Base-by-base conservation (phyloP, 2,329 filamentous ascomycete genomes). In the Aspergillus neoniger region DNA sequence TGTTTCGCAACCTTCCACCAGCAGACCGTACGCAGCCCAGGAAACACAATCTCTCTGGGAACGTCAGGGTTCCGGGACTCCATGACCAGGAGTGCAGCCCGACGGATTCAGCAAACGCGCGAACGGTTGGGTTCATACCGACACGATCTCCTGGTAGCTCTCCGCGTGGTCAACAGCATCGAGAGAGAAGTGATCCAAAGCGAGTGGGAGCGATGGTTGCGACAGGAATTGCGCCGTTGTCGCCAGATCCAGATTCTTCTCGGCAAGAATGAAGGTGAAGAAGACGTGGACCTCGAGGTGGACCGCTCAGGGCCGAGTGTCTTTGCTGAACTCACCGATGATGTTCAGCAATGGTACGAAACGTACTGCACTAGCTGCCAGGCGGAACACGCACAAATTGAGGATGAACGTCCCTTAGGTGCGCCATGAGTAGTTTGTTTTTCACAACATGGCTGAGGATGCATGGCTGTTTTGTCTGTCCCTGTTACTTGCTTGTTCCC, bases 141-240 rank as follows among this genome's bases (percentile, higher is more conserved):
- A 2, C 92, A 99, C 74, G 92, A 98, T 72, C 81, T 99, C 19
- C 80, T 98, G 2, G 93, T 99, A 5, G 92, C 93, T 5, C 87
- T 98, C 80, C 87, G 93, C 4, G 86, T 97, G 2, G 88, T 98
- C 62, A 97, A 98, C 76, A 89, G 85, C 59, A 87, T 98, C 28
- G 95, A 98, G 80, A 84, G 85, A 60, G 92, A 97, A 75, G 88
- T 96, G 74, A 77, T 98, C 57, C 85, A 87, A 70, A 89, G 90
- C 0, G 94, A 97, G 75, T 99, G 92, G 89, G 93, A 96, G 79
- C 91, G 91, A 65, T 99, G 94, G 93, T 83, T 98, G 30, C 77
- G 85, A 3, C 89, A 91, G 66, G 95, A 99, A 78, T 88, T 87
- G 65, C 77, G 82, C 36, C 85, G 91, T 52, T 99, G 95, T 74